phyloP scores from a whole-genome alignment of 2,329 filamentous ascomycete species.

The Diplodia corticola region DNA sequence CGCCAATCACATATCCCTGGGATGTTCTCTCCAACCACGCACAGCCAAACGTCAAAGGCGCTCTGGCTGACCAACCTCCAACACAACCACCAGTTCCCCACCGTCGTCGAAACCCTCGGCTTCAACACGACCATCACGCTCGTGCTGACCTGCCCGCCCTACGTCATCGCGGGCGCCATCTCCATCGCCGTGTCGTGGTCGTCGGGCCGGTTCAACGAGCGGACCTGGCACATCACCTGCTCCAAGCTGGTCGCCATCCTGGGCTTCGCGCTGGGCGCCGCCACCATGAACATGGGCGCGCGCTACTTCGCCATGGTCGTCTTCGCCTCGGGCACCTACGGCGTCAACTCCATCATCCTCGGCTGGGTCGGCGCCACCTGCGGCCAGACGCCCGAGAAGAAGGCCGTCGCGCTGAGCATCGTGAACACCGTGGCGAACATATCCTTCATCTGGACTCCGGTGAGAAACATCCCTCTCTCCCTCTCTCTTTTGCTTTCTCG shows the following conservation, averaged over 20 bases:
- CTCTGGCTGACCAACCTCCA: not conserved
- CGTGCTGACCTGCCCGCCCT: conserved; percentile 29
- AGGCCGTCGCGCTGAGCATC: conserved; percentile 44
- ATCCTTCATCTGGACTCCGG: conserved; percentile 39
- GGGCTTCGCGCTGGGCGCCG: conserved; percentile 34
- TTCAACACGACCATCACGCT: conserved; percentile 40
- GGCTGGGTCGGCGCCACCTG: conserved; percentile 46
- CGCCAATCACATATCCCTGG: too few relatives aligned
- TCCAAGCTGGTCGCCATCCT: conserved; percentile 29
- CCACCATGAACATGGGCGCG: conserved; percentile 32
- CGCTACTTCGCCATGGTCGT: conserved; percentile 38
- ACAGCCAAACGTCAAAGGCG: too few relatives aligned
- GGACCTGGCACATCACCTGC: conserved; percentile 32
- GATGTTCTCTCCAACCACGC: too few relatives aligned
- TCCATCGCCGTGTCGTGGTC: conserved; percentile 30
- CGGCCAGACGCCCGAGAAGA: conserved; percentile 47
- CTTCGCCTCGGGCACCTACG: conserved; percentile 36
- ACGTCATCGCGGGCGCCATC: conserved; percentile 29
- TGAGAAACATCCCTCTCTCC: not conserved
- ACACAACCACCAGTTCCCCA: conserved; percentile 36
- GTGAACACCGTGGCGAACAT: conserved; percentile 46
- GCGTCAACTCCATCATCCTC: conserved; percentile 35
- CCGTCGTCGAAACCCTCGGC: conserved; percentile 40
- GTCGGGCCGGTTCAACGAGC: conserved; percentile 37
- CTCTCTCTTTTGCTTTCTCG: not conserved